These are phyloP conservation scores for Fusarium sp. DNA, from an alignment of 2,329 filamentous ascomycete species.

Conservation along the genomic window DNA sequence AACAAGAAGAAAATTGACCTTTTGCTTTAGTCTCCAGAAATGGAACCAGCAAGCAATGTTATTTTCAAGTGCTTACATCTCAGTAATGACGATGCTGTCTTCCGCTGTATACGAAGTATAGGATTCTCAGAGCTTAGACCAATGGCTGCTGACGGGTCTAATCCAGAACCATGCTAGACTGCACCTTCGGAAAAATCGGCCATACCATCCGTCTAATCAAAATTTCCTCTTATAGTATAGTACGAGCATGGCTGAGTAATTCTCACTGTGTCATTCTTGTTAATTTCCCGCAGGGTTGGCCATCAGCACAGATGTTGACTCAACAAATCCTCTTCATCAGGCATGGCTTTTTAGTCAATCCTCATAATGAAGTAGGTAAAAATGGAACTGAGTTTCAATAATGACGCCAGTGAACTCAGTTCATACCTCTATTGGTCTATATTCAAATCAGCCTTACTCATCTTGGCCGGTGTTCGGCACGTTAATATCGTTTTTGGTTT, in stretches of 20 bases:
- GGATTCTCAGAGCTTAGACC: too few species aligned
- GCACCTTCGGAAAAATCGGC: neutral
- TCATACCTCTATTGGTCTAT: too few species aligned
- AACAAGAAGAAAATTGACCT: too few species aligned
- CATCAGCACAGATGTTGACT: neutral
- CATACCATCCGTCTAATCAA: neutral
- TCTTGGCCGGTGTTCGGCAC: neutral
- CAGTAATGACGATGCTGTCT: neutral
- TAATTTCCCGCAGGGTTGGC: too few species aligned
- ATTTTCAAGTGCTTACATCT: too few species aligned
- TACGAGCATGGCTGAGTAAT: neutral
- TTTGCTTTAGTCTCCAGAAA: too few species aligned
- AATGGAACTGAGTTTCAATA: neutral
- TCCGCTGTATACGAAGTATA: neutral
- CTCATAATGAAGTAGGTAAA: too few species aligned
- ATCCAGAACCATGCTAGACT: too few species aligned
- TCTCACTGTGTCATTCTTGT: neutral
- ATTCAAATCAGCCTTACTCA: neutral
- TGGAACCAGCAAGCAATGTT: too few species aligned
- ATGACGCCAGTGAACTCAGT: neutral
- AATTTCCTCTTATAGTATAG: neutral
- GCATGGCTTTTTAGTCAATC: neutral
- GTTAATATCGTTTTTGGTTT: neutral
- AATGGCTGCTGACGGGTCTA: accelerated
- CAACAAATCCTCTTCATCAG: neutral